Percentiles rank a stretch among this genome's conserved stretches.
phyloP scores from a whole-genome alignment of 768 basidiomycete species.

The Termitomyces sp. region DNA sequence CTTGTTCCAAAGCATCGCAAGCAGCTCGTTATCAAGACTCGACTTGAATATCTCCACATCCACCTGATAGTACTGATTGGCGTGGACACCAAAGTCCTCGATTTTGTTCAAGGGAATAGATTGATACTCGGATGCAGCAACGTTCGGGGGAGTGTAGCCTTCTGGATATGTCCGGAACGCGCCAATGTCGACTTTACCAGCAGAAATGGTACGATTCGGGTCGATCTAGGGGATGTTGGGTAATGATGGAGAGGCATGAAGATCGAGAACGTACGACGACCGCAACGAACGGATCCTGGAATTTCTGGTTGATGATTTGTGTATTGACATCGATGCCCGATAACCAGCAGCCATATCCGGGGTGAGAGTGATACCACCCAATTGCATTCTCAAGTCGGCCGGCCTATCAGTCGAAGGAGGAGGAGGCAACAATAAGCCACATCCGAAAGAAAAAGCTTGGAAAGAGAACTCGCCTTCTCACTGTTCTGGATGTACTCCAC shows the following conservation, averaged over 20 bases:
- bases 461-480: slow-evolving; percentile 55
- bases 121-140: slow-evolving; percentile 81
- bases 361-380: slow-evolving; percentile 99
- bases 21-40: slow-evolving; percentile 78
- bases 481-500: slow-evolving; percentile 85
- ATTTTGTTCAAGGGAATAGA: slow-evolving; percentile 96
- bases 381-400: slow-evolving; percentile 83
- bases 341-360: slow-evolving; percentile 98
- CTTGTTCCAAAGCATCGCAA: slow-evolving; percentile 96
- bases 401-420: slow-evolving; percentile 42
- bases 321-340: slow-evolving; percentile 99
- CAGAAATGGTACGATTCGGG: slow-evolving; percentile 96
- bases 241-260: not conserved
- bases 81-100: slow-evolving; percentile 98
- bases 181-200: slow-evolving; percentile 98
- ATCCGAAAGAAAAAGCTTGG: not conserved
- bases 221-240: slow-evolving; percentile 62
- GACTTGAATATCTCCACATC: slow-evolving; percentile 97
- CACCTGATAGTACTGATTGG: slow-evolving; percentile 91
- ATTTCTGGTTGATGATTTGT: slow-evolving; percentile 92
- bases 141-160: slow-evolving; percentile 81
- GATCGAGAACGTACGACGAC: slow-evolving; percentile 68
- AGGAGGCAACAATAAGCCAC: not conserved
- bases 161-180: slow-evolving; percentile 98
- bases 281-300: slow-evolving; percentile 94